These are phyloP conservation scores for Platanthera zijinensis DNA, from an alignment of 106 monocot genomes.

Conservation along the genomic window DNA sequence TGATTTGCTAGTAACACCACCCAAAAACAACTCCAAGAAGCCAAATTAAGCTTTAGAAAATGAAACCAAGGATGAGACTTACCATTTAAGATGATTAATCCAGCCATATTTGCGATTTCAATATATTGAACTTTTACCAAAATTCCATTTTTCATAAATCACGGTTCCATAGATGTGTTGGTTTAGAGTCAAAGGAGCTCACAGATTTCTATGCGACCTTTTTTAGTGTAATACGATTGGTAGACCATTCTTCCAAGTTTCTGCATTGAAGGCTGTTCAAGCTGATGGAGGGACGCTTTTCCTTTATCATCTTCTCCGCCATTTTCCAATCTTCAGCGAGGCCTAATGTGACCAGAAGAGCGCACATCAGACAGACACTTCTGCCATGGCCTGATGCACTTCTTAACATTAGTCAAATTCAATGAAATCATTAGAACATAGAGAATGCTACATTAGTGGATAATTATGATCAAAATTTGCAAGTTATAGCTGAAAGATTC, in stretches of 20 bases:
- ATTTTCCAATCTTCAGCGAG: conserved; percentile 83
- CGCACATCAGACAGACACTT: conserved; percentile 86
- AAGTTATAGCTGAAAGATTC: no score
- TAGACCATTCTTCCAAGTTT: conserved; percentile 88
- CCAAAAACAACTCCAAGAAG: no score
- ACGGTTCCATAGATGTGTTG: conserved; percentile 14
- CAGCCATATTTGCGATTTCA: background rate
- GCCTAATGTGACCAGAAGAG: conserved; percentile 66
- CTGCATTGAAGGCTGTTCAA: conserved; percentile 81
- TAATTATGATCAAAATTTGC: background rate
- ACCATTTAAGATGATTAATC: background rate
- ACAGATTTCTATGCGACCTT: conserved; percentile 19
- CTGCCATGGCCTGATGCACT: conserved; percentile 71
- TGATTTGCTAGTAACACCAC: no score
- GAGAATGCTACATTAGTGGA: background rate
- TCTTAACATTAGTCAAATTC: background rate
- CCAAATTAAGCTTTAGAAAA: no score
- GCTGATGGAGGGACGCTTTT: conserved; percentile 65
- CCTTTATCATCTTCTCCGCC: conserved; percentile 71
- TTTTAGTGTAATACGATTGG: conserved; percentile 37
- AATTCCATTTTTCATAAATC: background rate
- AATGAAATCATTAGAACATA: background rate
- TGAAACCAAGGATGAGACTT: background rate
- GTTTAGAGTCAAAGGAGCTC: conserved; percentile 33
- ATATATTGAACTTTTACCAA: background rate